These are phyloP conservation scores for Venturia nashicola DNA, from an alignment of 2,329 filamentous ascomycete genomes.

Conservation along the genomic window DNA sequence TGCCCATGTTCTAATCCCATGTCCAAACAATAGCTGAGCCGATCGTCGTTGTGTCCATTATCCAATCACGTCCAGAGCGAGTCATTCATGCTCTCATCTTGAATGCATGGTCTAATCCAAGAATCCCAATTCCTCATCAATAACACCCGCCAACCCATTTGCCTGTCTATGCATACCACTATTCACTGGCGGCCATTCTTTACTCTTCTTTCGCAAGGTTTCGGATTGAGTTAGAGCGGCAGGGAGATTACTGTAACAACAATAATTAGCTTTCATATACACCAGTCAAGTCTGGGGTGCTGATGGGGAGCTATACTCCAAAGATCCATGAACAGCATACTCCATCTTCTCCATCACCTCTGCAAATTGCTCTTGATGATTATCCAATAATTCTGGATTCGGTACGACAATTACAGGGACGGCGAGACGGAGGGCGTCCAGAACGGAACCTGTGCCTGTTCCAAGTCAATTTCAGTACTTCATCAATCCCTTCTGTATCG, in stretches of 20 bases:
- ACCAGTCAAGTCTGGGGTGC: background rate
- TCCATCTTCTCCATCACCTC: conserved; percentile 59
- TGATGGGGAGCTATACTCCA: conserved; percentile 39
- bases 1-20: background rate
- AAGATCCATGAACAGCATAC: conserved; percentile 61
- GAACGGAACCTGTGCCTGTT: conserved; percentile 75
- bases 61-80: no score
- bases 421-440: conserved; percentile 64
- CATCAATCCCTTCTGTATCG: background rate
- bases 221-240: conserved; percentile 37
- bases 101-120: background rate
- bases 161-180: conserved; percentile 29
- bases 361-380: conserved; percentile 85
- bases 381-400: conserved; percentile 69
- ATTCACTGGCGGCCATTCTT: conserved; percentile 38
- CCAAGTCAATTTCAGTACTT: background rate
- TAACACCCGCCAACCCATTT: conserved; percentile 35
- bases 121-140: conserved; percentile 43
- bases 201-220: conserved; percentile 28
- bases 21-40: no score
- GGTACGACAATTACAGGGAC: conserved; percentile 80
- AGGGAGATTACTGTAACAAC: conserved; percentile 29
- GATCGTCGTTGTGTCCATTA: no score
- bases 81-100: no score
- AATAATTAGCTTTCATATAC: background rate